phyloP scores from a whole-genome alignment of 108 stramenopile genomes.

The Nitzschia palea region DNA sequence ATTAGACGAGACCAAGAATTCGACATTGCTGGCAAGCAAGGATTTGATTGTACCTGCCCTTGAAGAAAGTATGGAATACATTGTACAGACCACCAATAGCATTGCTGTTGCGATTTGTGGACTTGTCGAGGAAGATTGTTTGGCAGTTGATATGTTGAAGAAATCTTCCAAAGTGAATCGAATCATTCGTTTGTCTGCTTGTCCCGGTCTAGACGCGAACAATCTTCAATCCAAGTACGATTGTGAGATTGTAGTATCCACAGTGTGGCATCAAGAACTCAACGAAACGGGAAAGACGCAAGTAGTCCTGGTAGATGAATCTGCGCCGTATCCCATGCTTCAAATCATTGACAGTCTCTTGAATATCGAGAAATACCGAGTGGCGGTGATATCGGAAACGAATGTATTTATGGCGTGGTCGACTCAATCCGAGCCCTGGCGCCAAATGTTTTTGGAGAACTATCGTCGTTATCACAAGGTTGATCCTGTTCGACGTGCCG shows the following conservation, averaged over 20 bases:
- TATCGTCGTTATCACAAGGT: conserved; percentile 15
- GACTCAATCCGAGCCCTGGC: conserved; percentile 12
- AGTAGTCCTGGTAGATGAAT: conserved; percentile 20
- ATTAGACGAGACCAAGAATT: not conserved
- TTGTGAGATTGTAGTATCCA: conserved; percentile 23
- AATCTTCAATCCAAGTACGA: conserved; percentile 14
- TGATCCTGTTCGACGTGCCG: conserved; percentile 30
- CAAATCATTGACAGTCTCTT: conserved; percentile 36
- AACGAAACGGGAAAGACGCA: conserved; percentile 1
- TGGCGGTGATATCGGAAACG: not conserved
- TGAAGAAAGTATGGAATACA: not conserved
- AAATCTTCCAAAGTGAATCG: not conserved
- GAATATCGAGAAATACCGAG: not conserved
- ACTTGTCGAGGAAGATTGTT: conserved; percentile 10
- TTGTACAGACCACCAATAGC: not conserved
- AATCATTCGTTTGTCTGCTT: conserved; percentile 29
- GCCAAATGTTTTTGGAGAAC: conserved; percentile 21
- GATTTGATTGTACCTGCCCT: not conserved
- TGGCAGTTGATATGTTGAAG: conserved; percentile 4
- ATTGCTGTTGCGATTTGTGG: conserved; percentile 24
- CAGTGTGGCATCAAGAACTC: not conserved
- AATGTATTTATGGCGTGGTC: conserved; percentile 6
- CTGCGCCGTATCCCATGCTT: conserved; percentile 20
- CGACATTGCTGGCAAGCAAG: not conserved
- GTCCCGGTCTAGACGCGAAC: conserved; percentile 24